Evolutionary conservation across 345 rosid species (phyloP), one percentile per base, ranked within the genome.

Genomic region (Lumnitzera racemosa): DNA sequence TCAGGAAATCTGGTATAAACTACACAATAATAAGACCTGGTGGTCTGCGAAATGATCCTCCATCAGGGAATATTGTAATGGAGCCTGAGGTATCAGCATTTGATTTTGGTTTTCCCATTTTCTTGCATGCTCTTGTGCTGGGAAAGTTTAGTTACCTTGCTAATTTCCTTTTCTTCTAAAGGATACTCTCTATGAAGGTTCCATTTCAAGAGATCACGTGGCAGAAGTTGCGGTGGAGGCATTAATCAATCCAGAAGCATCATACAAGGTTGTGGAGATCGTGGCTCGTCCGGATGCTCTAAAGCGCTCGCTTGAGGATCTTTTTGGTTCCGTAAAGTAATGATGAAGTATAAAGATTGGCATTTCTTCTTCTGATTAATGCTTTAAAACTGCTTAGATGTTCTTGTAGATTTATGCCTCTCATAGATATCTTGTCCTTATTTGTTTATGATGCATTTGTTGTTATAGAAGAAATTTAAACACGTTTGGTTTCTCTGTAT

Each of bases 11-110:
- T 0, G 95, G 95, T 31, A 83, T 91, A 52, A 76, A 84, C 76
- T 88, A 91, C 74, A 88, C 98, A 0, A 88, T 91, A 13, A 69
- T 88, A 17, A 81, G 98, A 67, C 96, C 98, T 0, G 98, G 96
- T 50, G 95, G 95, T 17, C 73, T 91, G 68, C 85, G 70, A 69
- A 91, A 86, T 51, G 95, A 91, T 31, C 90, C 90, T 2, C 92
- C 96, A 3, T 46, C 87, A 0, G 96, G 96, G 61, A 91, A 87
- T 56, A 67, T 89, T 9, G 83, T 91, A 67, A 85, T 89, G 96
- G 92, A 89, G 72, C 78, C 83, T 49, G 96, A 91, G 95, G 96
- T 87, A 79, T 36, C 36, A 16, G 16, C 61, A 55, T 20, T 61
- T 24, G 2, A 60, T 25, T 43, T 24, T 23, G 24, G 61, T 47